Evolutionary conservation across 208 protist genomes (phyloP).

Genomic region (Leishmania aethiopica): DNA sequence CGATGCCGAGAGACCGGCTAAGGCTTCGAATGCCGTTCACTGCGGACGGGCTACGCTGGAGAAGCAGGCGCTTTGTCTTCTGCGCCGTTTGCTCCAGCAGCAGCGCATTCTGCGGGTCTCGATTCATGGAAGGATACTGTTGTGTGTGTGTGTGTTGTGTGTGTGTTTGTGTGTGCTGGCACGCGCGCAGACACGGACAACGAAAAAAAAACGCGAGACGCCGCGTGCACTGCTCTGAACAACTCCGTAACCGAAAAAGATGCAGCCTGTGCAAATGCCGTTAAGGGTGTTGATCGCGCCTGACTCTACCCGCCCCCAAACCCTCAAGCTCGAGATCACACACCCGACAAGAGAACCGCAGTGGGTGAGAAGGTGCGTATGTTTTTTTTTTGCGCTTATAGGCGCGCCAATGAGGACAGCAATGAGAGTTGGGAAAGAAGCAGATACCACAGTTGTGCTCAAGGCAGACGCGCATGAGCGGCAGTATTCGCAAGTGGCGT

Average conservation of each 20-base stretch:
- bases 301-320: background rate
- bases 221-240: background rate
- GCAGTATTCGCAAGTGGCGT: background rate
- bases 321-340: no score
- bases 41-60: constrained; percentile 34
- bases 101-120: constrained; percentile 19
- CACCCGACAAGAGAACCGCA: background rate
- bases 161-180: background rate
- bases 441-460: background rate
- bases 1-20: constrained; percentile 69
- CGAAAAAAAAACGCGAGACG: no score
- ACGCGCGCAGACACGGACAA: background rate
- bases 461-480: background rate
- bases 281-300: background rate
- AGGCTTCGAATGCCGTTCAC: constrained; percentile 80
- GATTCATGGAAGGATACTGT: constrained; percentile 11
- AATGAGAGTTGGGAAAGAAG: background rate
- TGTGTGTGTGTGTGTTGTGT: no score
- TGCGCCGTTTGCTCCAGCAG: constrained; percentile 23
- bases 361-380: background rate
- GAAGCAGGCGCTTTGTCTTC: constrained; percentile 65
- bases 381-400: background rate
- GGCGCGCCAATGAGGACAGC: background rate
- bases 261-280: background rate
- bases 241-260: background rate